A percentile compares a stretch with the other conserved stretches of the same genome.
phyloP scores from a whole-genome alignment of 805 yeast species.

The Lachancea mirantina region DNA sequence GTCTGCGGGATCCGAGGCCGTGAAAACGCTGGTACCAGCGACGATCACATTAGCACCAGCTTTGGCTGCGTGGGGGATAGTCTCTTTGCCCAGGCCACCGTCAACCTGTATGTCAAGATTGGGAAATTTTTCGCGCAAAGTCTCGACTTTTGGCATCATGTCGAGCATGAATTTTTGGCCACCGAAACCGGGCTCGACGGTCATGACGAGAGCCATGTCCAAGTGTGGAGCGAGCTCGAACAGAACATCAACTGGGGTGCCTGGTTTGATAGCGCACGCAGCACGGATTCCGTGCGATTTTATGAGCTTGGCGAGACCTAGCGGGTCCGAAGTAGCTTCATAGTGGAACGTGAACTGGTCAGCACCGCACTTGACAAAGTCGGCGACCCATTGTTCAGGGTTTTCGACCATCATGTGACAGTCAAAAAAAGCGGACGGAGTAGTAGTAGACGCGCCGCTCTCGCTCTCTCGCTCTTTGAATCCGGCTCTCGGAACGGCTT shows the following conservation, averaged over 20 bases:
- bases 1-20: constrained; percentile 70
- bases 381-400: constrained; percentile 92
- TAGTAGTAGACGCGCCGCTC: constrained; percentile 34
- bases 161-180: constrained; percentile 93
- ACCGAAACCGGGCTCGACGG: constrained; percentile 98
- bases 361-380: constrained; percentile 89
- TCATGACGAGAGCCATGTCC: constrained; percentile 96
- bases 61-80: constrained; percentile 79
- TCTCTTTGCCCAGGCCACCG: constrained; percentile 87
- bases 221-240: constrained; percentile 66
- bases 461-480: no score
- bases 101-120: constrained; percentile 87
- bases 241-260: constrained; percentile 78
- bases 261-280: constrained; percentile 92
- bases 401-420: constrained; percentile 97
- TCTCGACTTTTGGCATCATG: constrained; percentile 93
- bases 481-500: constrained; percentile 65
- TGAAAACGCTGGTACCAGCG: constrained; percentile 92
- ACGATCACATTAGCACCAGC: constrained; percentile 98
- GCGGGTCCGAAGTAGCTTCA: constrained; percentile 81
- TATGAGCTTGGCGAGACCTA: constrained; percentile 66
- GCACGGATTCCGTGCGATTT: constrained; percentile 80
- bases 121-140: constrained; percentile 67
- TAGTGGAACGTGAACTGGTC: constrained; percentile 94
- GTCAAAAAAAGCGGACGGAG: constrained; percentile 60